phyloP scores from a whole-genome alignment of 768 basidiomycete species.

The Coprinopsis marcescibilis region DNA sequence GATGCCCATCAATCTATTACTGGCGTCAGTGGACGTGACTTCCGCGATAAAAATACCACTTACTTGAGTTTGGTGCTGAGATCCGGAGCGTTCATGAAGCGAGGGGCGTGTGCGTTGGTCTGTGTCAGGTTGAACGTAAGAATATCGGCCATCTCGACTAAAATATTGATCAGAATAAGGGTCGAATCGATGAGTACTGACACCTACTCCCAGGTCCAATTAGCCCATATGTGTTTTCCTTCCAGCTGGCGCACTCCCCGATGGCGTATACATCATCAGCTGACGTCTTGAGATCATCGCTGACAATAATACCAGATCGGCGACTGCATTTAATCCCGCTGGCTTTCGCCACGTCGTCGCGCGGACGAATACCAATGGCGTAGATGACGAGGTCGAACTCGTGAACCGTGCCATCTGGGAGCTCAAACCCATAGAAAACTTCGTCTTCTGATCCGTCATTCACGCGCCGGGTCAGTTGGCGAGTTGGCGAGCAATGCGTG shows the following conservation, averaged over 20 bases:
- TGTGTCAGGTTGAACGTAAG: conserved; percentile 68
- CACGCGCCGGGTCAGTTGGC: conserved; percentile 19
- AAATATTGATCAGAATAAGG: neutral
- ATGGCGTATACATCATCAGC: conserved; percentile 62
- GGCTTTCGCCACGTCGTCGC: conserved; percentile 57
- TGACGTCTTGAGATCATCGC: conserved; percentile 52
- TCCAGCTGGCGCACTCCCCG: conserved; percentile 73
- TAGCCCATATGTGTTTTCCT: conserved; percentile 61
- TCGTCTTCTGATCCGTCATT: conserved; percentile 22
- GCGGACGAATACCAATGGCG: conserved; percentile 65
- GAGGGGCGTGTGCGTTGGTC: conserved; percentile 28
- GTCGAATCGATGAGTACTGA: neutral
- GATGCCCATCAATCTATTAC: conserved; percentile 29
- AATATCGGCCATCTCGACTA: conserved; percentile 70
- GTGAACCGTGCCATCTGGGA: conserved; percentile 42
- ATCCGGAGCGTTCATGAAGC: conserved; percentile 53
- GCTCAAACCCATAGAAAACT: conserved; percentile 41
- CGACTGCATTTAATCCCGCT: conserved; percentile 45
- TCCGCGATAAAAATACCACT: neutral
- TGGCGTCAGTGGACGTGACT: neutral
- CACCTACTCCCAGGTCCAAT: conserved; percentile 60
- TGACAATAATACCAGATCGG: conserved; percentile 54
- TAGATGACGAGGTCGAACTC: conserved; percentile 54
- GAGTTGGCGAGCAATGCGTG: conserved; percentile 32
- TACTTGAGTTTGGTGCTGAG: conserved; percentile 63